Evolutionary conservation across 306 rosid species (phyloP), one percentile per base, ranked within the genome.

Genomic region (Vigna hirtella): DNA sequence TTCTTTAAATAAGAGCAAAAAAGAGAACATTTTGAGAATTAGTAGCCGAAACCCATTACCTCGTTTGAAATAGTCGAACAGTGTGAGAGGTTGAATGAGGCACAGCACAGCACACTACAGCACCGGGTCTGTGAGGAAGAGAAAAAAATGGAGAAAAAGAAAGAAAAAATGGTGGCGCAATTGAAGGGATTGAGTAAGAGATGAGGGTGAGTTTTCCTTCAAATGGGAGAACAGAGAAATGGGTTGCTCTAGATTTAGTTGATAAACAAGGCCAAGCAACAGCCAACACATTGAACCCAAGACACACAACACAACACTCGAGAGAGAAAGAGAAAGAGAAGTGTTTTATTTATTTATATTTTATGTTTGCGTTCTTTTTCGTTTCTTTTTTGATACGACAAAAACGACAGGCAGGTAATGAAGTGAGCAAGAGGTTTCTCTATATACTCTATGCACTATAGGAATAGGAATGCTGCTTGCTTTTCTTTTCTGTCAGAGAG

Each of bases 191-290:
- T 70, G 45, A 61, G 61, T 28, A 9, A 48, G 28, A 36, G 8
- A 15, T 11, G 45, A n/a, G 22, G 15, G 28, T 18, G 51, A 14
- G 66, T 24, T 64, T 77, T 76, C 53, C 84, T 82, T 69, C 56
- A 82, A 77, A 86, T 78, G 89, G 82, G 30, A 76, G 79, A 81
- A 82, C 53, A 79, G 62, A n/a, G 81, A 78, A 78, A 83, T 77
- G 84, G 88, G 87, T 64, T 20, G 62, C 74, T 78, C 81, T 45
- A 79, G 97, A 93, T 87, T 89, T 79, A 88, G 84, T 68, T 59
- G 80, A 83, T 72, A 81, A 78, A 38, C 74, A 76, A 57, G 83
- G 83, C 80, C 70, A 51, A 62, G 86, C 83, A 82, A 78, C 64
- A 24, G 52, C 32, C 58, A n/a, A 51, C 26, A 34, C 36, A 17